These are phyloP conservation scores for Medicago arabica DNA, from an alignment of 306 rosid genomes.

Conservation along the genomic window DNA sequence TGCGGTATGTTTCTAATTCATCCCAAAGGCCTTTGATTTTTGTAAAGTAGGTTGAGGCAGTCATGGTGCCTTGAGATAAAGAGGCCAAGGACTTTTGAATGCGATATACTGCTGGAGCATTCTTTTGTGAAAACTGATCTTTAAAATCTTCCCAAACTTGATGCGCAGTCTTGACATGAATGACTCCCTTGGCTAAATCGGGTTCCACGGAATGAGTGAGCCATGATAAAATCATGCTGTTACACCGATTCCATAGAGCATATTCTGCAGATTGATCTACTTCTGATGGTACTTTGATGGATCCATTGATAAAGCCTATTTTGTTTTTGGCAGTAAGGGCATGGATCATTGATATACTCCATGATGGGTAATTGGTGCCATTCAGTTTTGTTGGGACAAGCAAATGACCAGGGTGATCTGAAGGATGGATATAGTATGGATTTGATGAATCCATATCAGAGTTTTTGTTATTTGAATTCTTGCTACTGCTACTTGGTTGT, in stretches of 20 bases:
- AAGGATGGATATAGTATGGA: no score
- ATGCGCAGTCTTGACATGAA: not conserved
- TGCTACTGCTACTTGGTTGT: no score
- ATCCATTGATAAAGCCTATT: not conserved
- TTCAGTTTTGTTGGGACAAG: no score
- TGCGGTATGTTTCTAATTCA: not conserved
- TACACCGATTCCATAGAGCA: constrained; percentile 5
- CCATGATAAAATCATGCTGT: constrained; percentile 46
- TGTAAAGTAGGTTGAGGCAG: no score
- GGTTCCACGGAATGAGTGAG: constrained; percentile 28
- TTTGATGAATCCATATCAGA: no score
- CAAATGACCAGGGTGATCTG: no score
- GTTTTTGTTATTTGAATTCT: no score
- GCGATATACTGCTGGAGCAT: no score
- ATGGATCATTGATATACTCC: not conserved
- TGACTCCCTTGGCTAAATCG: constrained; percentile 31
- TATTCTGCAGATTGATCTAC: not conserved
- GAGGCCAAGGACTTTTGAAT: no score
- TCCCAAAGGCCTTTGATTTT: no score
- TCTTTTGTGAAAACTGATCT: constrained; percentile 4
- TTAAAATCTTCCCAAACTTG: constrained; percentile 27
- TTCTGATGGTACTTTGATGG: not conserved
- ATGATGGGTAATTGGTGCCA: not conserved
- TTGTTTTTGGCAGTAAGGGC: not conserved
- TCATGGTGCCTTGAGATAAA: no score